Evolutionary conservation across 2,329 filamentous ascomycete genomes (phyloP).

Genomic region (Aspergillus pseudoviridinutans): DNA sequence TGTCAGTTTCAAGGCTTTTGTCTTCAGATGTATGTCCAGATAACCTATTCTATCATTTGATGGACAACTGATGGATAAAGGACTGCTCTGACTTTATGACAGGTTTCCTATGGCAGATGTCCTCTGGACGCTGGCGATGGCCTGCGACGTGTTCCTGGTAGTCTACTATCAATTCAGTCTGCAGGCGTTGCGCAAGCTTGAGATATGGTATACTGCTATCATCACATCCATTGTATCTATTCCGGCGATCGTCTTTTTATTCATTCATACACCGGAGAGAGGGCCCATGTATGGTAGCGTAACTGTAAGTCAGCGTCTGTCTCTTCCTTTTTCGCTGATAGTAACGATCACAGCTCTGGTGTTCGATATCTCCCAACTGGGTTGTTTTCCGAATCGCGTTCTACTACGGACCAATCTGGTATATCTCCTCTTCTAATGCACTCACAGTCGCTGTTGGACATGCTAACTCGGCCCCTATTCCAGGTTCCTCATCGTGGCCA

Average conservation of each 20-base stretch:
- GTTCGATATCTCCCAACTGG: slow-evolving; percentile 36
- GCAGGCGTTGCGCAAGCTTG: slow-evolving; percentile 27
- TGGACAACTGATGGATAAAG: neutral
- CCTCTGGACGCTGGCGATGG: slow-evolving; percentile 37
- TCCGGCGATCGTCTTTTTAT: slow-evolving; percentile 34
- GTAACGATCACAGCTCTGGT: slow-evolving; percentile 30
- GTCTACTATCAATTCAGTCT: slow-evolving; percentile 34
- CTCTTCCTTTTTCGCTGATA: neutral
- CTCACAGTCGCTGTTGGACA: neutral
- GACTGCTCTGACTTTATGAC: neutral
- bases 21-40: slow-evolving; percentile 31
- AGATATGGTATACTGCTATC: slow-evolving; percentile 27
- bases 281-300: slow-evolving; percentile 37
- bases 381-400: slow-evolving; percentile 32
- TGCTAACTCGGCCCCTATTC: neutral
- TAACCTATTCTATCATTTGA: neutral
- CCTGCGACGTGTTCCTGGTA: slow-evolving; percentile 34
- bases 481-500: slow-evolving; percentile 27
- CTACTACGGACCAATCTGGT: slow-evolving; percentile 38
- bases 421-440: neutral
- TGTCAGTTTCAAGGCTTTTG: slow-evolving; percentile 39
- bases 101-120: slow-evolving; percentile 40
- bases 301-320: slow-evolving; percentile 20
- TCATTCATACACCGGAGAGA: slow-evolving; percentile 26
- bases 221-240: slow-evolving; percentile 31